Evolutionary conservation across 306 rosid genomes (phyloP), one percentile per base, ranked within the genome.

Genomic region (Cucurbita moschata): DNA sequence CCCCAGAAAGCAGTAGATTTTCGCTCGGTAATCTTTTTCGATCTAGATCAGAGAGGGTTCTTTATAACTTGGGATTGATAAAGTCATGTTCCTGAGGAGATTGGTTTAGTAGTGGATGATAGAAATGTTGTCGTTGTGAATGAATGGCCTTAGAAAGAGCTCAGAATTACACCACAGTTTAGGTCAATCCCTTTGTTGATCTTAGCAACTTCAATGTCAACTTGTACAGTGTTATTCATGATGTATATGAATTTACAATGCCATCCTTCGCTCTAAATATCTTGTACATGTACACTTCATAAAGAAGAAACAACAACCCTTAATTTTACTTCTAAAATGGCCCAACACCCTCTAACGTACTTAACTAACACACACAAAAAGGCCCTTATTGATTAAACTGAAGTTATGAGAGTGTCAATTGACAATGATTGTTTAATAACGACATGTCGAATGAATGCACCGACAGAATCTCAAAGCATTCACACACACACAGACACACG

Each of bases 11-110:
- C 69, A 86, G 85, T 57, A 81, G 78, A 62, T 86, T 89, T 80
- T 94, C 96, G 30, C 56, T 94, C 76, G 87, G 88, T 26, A 77
- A 81, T 82, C 87, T 94, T 40, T 89, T 94, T 53, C 80, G 96
- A 59, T 80, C 91, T 43, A 82, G 99, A 65, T 94, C 99, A 11
- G 97, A 89, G 83, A 94, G 84, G 82, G 84, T 94, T 74, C 96
- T 94, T 18, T 91, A 83, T 78, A 90, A 91, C 86, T 83, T 93
- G 86, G 97, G 99, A 16, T 75, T 94, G 80, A 89, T 89, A 65
- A 91, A 87, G 81, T 87, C 97, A 46, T 84, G 65, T 79, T 85
- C 96, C 71, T 93, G 84, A 88, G 77, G 47, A 72, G 71, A 15
- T 79, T 38, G 35, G 73, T 61, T 75, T 18, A 81, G 77, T 80